These are phyloP conservation scores for Arachnomyces sp. DNA, from an alignment of 2,329 filamentous ascomycete species.

Conservation along the genomic window DNA sequence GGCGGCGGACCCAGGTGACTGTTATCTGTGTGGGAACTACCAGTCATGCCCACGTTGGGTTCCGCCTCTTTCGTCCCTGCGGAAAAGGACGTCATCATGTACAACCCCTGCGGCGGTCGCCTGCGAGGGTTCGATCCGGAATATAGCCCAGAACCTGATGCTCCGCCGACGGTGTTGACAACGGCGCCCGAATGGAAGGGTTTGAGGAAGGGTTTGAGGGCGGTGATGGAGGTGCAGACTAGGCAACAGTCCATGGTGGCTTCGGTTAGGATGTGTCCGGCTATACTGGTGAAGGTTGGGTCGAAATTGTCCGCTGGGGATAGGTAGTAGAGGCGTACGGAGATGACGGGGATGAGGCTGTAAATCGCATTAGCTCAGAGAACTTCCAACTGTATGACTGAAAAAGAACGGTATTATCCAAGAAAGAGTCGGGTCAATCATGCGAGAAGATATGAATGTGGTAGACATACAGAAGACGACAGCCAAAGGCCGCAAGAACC, in stretches of 20 bases:
- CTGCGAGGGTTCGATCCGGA: background rate
- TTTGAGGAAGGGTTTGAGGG: conserved; percentile 8
- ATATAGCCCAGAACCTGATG: background rate
- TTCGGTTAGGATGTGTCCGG: conserved; percentile 5
- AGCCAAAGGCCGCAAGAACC: conserved; percentile 7
- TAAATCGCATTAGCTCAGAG: background rate
- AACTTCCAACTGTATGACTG: background rate
- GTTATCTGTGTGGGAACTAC: no score
- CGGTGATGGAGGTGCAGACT: conserved; percentile 4
- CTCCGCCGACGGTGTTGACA: conserved; percentile 5
- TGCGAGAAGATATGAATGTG: background rate
- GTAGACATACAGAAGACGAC: conserved; percentile 5
- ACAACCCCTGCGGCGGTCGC: conserved; percentile 1
- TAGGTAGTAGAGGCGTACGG: conserved; percentile 1
- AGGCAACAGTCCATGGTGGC: conserved; percentile 2
- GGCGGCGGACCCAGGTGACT: no score
- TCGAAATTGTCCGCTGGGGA: background rate
- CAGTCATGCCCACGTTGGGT: no score
- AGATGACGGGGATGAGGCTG: conserved; percentile 4
- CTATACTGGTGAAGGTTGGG: background rate
- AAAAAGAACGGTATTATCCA: background rate
- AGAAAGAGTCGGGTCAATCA: no score
- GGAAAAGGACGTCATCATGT: conserved; percentile 2
- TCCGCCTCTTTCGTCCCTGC: background rate
- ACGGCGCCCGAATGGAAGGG: conserved; percentile 7